phyloP scores from a whole-genome alignment of 768 basidiomycete genomes.

The Leccinum disarticulatum region DNA sequence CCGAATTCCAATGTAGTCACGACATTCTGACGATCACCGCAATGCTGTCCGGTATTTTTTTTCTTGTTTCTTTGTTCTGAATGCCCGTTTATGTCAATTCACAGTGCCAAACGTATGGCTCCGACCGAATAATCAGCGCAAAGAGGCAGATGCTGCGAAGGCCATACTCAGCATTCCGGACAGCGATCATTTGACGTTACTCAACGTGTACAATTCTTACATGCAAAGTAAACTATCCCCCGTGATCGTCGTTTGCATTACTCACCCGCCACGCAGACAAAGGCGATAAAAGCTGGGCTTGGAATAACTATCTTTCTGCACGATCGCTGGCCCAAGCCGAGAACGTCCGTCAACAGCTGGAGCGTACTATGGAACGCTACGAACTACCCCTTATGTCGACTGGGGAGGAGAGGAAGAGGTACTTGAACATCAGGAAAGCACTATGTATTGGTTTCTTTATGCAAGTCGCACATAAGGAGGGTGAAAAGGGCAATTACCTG shows the following conservation, averaged over 20 bases:
- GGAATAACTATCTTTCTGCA: constrained; percentile 83
- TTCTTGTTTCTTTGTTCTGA: no score
- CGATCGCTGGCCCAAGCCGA: constrained; percentile 88
- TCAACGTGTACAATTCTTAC: constrained; percentile 96
- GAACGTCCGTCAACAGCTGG: constrained; percentile 87
- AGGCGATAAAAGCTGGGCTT: constrained; percentile 84
- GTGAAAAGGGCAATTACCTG: constrained; percentile 82
- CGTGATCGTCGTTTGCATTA: background rate
- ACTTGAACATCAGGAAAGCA: constrained; percentile 73
- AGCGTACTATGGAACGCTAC: constrained; percentile 88
- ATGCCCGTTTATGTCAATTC: background rate
- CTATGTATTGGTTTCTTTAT: constrained; percentile 96
- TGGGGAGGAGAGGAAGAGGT: constrained; percentile 68
- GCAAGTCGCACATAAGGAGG: constrained; percentile 96
- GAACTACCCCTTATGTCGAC: constrained; percentile 76
- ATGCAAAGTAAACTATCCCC: constrained; percentile 58
- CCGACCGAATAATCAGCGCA: constrained; percentile 82
- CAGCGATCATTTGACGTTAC: constrained; percentile 92
- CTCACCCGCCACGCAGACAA: constrained; percentile 46
- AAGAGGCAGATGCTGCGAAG: constrained; percentile 93
- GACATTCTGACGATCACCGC: constrained; percentile 94
- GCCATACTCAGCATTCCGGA: constrained; percentile 86
- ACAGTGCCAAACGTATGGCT: constrained; percentile 90
- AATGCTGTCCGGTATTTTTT: constrained; percentile 82
- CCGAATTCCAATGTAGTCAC: constrained; percentile 94